These are phyloP conservation scores for Rhizophagus prolifer DNA, from an alignment of 192 early-diverging fungal genomes.

Conservation along the genomic window DNA sequence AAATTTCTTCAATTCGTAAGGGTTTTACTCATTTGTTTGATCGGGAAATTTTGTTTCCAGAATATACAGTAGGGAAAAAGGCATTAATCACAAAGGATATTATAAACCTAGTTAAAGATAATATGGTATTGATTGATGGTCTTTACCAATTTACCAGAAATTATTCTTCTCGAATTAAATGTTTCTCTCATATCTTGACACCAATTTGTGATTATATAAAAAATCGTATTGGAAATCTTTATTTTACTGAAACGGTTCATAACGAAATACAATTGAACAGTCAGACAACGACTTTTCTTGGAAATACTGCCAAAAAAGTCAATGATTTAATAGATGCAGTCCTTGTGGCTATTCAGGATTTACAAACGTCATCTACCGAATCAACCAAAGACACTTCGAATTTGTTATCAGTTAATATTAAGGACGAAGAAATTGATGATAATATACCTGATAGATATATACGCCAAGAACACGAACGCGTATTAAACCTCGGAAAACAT, in stretches of 20 bases:
- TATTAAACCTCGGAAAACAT: constrained; percentile 34
- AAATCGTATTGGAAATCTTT: background rate
- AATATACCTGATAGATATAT: constrained; percentile 53
- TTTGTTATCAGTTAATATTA: background rate
- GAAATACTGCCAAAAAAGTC: constrained; percentile 18
- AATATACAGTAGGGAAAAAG: constrained; percentile 9
- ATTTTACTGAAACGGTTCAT: background rate
- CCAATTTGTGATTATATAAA: constrained; percentile 45
- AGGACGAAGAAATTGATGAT: constrained; percentile 18
- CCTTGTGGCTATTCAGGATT: constrained; percentile 45
- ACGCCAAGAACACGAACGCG: constrained; percentile 41
- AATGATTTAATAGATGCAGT: constrained; percentile 45
- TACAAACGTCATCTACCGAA: constrained; percentile 28
- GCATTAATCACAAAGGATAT: constrained; percentile 4
- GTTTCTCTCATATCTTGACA: constrained; percentile 36
- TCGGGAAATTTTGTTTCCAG: constrained; percentile 33
- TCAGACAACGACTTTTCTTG: background rate
- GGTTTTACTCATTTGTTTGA: constrained; percentile 25
- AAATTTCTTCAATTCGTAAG: constrained; percentile 29
- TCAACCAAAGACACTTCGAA: background rate
- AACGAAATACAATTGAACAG: background rate
- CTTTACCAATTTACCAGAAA: constrained; percentile 31
- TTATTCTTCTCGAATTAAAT: constrained; percentile 34
- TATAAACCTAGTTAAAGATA: constrained; percentile 31
- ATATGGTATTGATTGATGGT: constrained; percentile 36